phyloP scores from a whole-genome alignment of 129 eudicot species.

The Artemisia annua region DNA sequence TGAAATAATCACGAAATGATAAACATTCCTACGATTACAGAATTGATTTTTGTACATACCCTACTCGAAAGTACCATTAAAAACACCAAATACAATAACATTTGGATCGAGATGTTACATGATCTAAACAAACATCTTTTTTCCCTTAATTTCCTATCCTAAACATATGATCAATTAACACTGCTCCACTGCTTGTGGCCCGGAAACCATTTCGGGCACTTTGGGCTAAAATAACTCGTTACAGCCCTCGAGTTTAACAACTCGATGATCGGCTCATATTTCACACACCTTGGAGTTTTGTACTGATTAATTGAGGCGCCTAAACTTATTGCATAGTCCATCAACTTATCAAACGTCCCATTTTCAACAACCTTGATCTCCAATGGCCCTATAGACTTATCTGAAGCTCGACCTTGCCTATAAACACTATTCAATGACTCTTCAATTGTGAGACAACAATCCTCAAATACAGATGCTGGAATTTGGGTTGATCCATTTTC shows the following conservation, averaged over 20 bases:
- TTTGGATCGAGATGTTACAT: slow-evolving; percentile 11
- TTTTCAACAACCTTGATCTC: slow-evolving; percentile 53
- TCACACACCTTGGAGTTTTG: slow-evolving; percentile 71
- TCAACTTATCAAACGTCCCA: slow-evolving; percentile 74
- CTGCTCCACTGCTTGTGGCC: slow-evolving; percentile 59
- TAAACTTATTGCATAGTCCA: slow-evolving; percentile 12
- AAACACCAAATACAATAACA: slow-evolving; percentile 20
- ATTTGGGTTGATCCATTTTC: neutral
- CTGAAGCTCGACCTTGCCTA: slow-evolving; percentile 18
- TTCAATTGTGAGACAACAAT: neutral
- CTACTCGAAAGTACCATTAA: slow-evolving; percentile 22
- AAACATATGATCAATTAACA: slow-evolving; percentile 23
- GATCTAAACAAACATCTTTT: slow-evolving; percentile 28
- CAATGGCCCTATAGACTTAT: slow-evolving; percentile 51
- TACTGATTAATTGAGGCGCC: slow-evolving; percentile 71
- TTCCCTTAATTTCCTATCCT: slow-evolving; percentile 21
- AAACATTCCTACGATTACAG: slow-evolving; percentile 8
- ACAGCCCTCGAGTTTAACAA: slow-evolving; percentile 41
- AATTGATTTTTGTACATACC: slow-evolving; percentile 32
- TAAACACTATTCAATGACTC: neutral
- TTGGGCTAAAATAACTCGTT: slow-evolving; percentile 49
- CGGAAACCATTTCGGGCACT: slow-evolving; percentile 63
- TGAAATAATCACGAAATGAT: neutral
- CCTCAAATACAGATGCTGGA: neutral
- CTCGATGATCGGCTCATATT: slow-evolving; percentile 37